phyloP scores from a whole-genome alignment of 2,329 filamentous ascomycete genomes.

The Didymella lethalis region DNA sequence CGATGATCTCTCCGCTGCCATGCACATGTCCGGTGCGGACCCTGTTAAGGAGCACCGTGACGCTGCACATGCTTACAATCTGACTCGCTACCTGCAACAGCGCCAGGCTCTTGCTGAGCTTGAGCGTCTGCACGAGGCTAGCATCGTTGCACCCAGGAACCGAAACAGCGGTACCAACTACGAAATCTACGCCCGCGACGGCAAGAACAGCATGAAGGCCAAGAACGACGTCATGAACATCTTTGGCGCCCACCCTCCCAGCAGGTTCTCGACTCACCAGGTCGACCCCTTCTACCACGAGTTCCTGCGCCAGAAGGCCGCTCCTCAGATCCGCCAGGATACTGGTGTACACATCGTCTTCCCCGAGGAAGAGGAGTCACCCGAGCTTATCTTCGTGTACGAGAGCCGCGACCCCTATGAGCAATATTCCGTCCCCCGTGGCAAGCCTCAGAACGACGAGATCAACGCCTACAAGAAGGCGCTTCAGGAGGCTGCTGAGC shows the following conservation, averaged over 20 bases:
- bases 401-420: constrained; percentile 67
- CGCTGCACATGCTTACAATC: constrained; percentile 79
- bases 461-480: constrained; percentile 64
- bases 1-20: constrained; percentile 85
- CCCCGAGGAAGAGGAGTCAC: constrained; percentile 65
- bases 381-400: constrained; percentile 75
- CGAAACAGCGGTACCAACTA: constrained; percentile 76
- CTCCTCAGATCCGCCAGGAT: constrained; percentile 69
- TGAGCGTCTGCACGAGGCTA: constrained; percentile 80
- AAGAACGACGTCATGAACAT: constrained; percentile 78
- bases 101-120: constrained; percentile 83
- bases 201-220: constrained; percentile 80
- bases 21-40: constrained; percentile 85
- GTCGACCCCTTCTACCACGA: constrained; percentile 83
- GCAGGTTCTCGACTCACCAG: constrained; percentile 70
- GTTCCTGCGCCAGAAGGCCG: constrained; percentile 71
- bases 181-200: constrained; percentile 87
- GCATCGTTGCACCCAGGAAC: constrained; percentile 80
- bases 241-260: constrained; percentile 76
- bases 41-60: constrained; percentile 81
- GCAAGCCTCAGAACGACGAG: constrained; percentile 64
- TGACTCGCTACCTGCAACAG: constrained; percentile 87
- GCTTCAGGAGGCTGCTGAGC: constrained; percentile 65
- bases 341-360: constrained; percentile 78
- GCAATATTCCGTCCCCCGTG: constrained; percentile 64